phyloP scores from a whole-genome alignment of 148 eudicot species.

The Fagopyrum homotropicum region DNA sequence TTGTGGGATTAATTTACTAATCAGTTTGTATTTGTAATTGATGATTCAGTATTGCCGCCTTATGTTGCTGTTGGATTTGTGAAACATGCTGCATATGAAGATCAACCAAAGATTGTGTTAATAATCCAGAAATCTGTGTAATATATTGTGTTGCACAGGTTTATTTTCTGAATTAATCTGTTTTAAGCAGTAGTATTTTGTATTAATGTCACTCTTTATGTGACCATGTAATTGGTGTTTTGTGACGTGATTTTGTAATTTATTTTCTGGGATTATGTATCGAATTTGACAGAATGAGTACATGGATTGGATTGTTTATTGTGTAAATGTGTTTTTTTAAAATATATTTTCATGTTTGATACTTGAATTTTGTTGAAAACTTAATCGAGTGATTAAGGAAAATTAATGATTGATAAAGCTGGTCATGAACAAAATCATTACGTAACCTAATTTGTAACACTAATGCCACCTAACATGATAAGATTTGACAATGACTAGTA shows the following conservation, averaged over 20 bases:
- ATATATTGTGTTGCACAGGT: background rate
- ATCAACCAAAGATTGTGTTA: background rate
- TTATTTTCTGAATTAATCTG: background rate
- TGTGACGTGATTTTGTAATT: background rate
- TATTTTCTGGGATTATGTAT: background rate
- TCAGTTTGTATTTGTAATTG: background rate
- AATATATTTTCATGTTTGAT: background rate
- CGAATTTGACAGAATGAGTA: background rate
- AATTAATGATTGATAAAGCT: background rate
- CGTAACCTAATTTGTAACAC: background rate
- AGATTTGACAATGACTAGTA: background rate
- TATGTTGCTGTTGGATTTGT: constrained; percentile 1
- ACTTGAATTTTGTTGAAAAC: no score
- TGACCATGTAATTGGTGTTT: background rate
- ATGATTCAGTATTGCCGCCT: background rate
- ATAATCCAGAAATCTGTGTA: background rate
- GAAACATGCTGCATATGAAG: background rate
- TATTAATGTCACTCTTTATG: background rate
- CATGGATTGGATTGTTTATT: background rate
- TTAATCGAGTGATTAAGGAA: background rate
- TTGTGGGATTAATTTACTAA: background rate
- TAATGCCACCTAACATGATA: constrained; percentile 2
- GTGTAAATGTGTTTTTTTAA: background rate
- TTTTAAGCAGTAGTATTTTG: background rate
- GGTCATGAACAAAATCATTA: background rate